These are phyloP conservation scores for Zelonia costaricensis DNA, from an alignment of 208 protist genomes.

Conservation along the genomic window DNA sequence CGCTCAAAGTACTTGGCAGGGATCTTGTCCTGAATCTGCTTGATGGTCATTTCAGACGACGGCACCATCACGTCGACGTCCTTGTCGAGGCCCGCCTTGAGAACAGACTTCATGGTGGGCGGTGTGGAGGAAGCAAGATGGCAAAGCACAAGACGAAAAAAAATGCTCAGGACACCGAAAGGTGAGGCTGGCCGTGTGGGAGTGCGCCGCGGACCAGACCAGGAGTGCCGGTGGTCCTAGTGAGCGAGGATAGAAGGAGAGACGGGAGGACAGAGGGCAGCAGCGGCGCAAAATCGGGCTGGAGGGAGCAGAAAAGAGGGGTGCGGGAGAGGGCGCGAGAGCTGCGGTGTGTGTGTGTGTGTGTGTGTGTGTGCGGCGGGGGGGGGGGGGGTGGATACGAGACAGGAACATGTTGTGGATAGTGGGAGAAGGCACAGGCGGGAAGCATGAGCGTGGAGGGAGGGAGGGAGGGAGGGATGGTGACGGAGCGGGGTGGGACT, in stretches of 20 bases:
- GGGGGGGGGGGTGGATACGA: neutral
- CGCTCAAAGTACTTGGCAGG: slow-evolving; percentile 72
- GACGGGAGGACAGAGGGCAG: too few species aligned
- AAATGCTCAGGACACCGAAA: too few species aligned
- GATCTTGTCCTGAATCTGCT: slow-evolving; percentile 72
- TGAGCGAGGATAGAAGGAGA: too few species aligned
- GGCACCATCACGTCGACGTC: slow-evolving; percentile 65
- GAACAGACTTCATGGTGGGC: slow-evolving; percentile 39
- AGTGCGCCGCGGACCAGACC: too few species aligned
- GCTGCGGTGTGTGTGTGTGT: neutral
- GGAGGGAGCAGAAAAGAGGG: too few species aligned
- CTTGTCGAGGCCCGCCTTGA: slow-evolving; percentile 56
- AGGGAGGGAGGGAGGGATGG: neutral
- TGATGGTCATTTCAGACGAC: slow-evolving; percentile 49
- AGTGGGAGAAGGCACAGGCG: neutral
- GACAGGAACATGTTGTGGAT: neutral
- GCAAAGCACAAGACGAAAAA: too few species aligned
- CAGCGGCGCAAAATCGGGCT: too few species aligned
- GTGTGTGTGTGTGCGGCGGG: neutral
- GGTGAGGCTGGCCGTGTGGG: too few species aligned
- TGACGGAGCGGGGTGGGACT: too few species aligned
- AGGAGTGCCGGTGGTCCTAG: too few species aligned
- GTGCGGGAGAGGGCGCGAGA: too few species aligned
- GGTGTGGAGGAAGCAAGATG: too few species aligned
- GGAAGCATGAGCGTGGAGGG: neutral